These are phyloP conservation scores for Physcomitrellopsis africana DNA, from an alignment of 225 moss, liverwort and hornwort species.

Conservation along the genomic window DNA sequence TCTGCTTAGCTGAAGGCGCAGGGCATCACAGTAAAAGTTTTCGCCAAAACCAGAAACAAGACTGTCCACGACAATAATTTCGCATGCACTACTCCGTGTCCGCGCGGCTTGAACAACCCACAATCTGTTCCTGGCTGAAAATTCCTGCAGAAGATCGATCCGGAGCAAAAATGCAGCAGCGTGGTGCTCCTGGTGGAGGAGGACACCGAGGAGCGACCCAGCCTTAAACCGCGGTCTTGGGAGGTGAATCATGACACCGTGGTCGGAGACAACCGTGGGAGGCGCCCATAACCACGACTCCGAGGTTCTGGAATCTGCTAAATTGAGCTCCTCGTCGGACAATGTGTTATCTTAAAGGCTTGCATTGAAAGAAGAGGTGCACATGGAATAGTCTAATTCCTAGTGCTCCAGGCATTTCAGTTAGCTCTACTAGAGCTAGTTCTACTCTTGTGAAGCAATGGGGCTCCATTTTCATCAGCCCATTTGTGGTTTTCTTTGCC, in stretches of 20 bases:
- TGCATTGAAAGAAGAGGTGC: too few relatives aligned
- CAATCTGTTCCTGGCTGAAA: neutral
- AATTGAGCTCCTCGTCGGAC: too few relatives aligned
- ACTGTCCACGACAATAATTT: neutral
- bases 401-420: too few relatives aligned
- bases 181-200: neutral
- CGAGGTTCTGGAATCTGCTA: too few relatives aligned
- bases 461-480: too few relatives aligned
- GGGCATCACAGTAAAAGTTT: neutral
- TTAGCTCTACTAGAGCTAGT: too few relatives aligned
- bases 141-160: neutral
- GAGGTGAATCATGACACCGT: neutral
- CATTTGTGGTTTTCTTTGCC: too few relatives aligned
- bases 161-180: neutral
- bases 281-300: too few relatives aligned
- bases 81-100: neutral
- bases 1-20: too few relatives aligned
- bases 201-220: neutral
- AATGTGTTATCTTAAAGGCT: too few relatives aligned
- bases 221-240: conserved; percentile 2
- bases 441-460: too few relatives aligned
- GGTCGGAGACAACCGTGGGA: neutral
- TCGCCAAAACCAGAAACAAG: neutral
- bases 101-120: neutral
- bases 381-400: too few relatives aligned